Evolutionary conservation across 2,329 filamentous ascomycete genomes (phyloP), one percentile per base, ranked within the genome.

Genomic region (Beauveria medogensis): DNA sequence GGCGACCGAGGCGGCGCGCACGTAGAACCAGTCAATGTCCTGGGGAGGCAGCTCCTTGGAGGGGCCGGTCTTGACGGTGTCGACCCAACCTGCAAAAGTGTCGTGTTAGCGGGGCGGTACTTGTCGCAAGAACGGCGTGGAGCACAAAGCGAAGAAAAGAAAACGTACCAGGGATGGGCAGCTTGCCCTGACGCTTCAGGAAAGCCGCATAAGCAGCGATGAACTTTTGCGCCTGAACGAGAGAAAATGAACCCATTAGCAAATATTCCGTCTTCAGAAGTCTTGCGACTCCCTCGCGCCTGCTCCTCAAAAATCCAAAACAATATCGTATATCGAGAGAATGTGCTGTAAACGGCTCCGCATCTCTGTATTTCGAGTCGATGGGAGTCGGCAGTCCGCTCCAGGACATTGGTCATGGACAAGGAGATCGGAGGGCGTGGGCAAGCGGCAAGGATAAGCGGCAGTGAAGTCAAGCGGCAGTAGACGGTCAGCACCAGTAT

Each of bases 31-130:
- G 86, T 99, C 94, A 77, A 92, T 91, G 79, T 92, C 89, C 87
- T 97, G 92, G 74, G 93, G 94, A 74, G 93, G 93, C 72, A 99
- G 90, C 85, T 99, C 94, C 82, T 96, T 96, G 78, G 90, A 89
- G 77, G 88, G 85, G 74, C 91, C 93, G 71, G 93, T 97, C 90
- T 99, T 99, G 83, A 97, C 94, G 75, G 93, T 97, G 78, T 99
- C 94, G 79, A 97, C 93, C 93, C 93, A 97, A 84, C 91, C 92
- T 95, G 64, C 2, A 5, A 43, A 43, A 56, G 52, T 20, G 34
- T 47, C 9, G 2, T 0, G 14, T 46, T 30, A 41, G 48, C 9
- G 4, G 5, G 20, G 1, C 16, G 12, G 7, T 16, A 6, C 24
- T 28, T 9, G 8, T 7, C 0, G 9, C 12, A 12, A 20, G 2